Base-by-base conservation (phyloP, 306 rosid species). In the Dryas drummondii region DNA sequence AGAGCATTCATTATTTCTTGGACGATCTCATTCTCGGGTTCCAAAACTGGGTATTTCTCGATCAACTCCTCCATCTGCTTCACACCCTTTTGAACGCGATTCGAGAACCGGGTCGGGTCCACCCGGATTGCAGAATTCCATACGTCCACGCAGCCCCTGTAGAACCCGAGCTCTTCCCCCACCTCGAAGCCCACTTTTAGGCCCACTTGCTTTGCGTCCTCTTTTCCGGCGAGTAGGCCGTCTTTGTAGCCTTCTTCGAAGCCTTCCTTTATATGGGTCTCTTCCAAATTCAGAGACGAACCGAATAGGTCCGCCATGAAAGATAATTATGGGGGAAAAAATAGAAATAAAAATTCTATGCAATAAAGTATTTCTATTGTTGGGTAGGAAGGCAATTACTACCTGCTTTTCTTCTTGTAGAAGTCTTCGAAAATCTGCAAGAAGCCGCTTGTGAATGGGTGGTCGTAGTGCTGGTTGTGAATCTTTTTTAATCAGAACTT, bases 161-260 rank as follows among this genome's bases (percentile, higher is more conserved):
- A 91, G 84, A 94, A 87, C 1, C 97, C 96, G 4, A 94, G 80
- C 65, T 91, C 93, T 77, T 93, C 91, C 5, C 93, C 97, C 8
- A 78, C 77, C 87, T 93, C 91, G 72, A 93, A 93, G 2, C 97
- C 98, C 32, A 76, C 69, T 58, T 89, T 91, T 8, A 91, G 90
- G 56, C 98, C 98, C 22, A 89, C 92, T 62, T 87, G 90, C 47
- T 65, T 50, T 1, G 71, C 92, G 68, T 93, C 98, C 11, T 85
- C 90, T 74, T 71, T 86, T 66, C 96, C 96, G 1, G 79, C 10
- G 22, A 66, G 15, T 13, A 89, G 81, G 12, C 97, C 97, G 1
- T 89, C 69, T 2, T 66, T 67, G 80, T 88, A 76, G 60, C 91
- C 97, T 41, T 93, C 91, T 12, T 87, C 81, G 42, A 81, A 87